Evolutionary conservation across 768 basidiomycete species (phyloP), one percentile per base, ranked within the genome.

Genomic region (Kwoniella sp.): DNA sequence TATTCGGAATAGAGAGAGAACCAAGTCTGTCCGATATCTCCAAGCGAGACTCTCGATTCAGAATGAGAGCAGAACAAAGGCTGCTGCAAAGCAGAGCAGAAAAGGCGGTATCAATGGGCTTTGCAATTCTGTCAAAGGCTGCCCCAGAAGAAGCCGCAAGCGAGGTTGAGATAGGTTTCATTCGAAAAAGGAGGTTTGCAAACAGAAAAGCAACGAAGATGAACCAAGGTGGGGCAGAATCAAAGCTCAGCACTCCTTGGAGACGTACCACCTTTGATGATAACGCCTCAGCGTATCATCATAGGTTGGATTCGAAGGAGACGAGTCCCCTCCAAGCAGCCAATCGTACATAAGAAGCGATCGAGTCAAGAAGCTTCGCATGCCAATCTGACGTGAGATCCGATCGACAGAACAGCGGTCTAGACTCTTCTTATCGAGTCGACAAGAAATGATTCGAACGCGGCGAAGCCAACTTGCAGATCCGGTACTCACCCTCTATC

Each of bases 401-500:
- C 34, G 13, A 34, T 5, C 5, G 34, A 34, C 7, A 13, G 13
- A 13, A 34, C 13, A 13, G 34, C 34, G 34, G 13, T 34, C 34
- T 13, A 34, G 34, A 34, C 34, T 34, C 34, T 34, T 34, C 34
- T 13, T 13, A 34, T 34, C 34, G 34, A 34, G 34, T 34, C 34
- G 34, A 34, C n/a, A 34, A 5, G 34, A 34, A 5, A 5, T 5
- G 7, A 34, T 34, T 34, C 34, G 7, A 34, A 34, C 34, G 34
- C n/a, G n/a, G n/a, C n/a, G n/a, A n/a, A n/a, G 41, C 20, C 5
- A 20, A 45, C 5, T 45, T 26, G 26, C 34, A 28, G n/a, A 48
- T 34, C 30, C 20, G 15, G 15, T 20, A 64, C 63, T 58, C 48
- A 64, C 63, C 47, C 37, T 28, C 51, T 50, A 29, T 64, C 63